These are phyloP conservation scores for Tylopilus subfusipes DNA, from an alignment of 768 basidiomycete species.

Conservation along the genomic window DNA sequence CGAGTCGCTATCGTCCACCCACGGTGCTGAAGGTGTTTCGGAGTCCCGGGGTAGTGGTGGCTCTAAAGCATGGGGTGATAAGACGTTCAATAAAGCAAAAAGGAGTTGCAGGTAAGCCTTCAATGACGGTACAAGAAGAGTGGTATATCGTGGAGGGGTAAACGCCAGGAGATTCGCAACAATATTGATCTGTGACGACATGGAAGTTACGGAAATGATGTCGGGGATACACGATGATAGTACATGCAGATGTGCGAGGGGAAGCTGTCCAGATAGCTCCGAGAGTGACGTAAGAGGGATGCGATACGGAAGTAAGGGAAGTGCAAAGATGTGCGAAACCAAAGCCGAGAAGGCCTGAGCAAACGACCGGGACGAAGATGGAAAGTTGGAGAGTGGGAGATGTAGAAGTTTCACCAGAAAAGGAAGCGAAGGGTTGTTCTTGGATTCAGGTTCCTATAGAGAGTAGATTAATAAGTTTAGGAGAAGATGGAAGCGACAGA, in stretches of 20 bases:
- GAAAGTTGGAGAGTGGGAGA: constrained; percentile 19
- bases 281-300: constrained; percentile 61
- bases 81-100: constrained; percentile 44
- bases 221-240: constrained; percentile 28
- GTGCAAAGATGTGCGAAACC: constrained; percentile 56
- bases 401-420: constrained; percentile 27
- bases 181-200: constrained; percentile 49
- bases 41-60: constrained; percentile 31
- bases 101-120: constrained; percentile 53
- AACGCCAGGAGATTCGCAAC: constrained; percentile 71
- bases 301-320: constrained; percentile 78
- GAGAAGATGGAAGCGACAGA: constrained; percentile 33
- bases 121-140: constrained; percentile 44
- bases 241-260: constrained; percentile 42
- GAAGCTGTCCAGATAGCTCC: constrained; percentile 61
- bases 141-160: constrained; percentile 55
- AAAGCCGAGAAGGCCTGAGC: constrained; percentile 38
- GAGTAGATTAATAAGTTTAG: background rate
- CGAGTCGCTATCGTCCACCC: constrained; percentile 37
- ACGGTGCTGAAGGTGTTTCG: constrained; percentile 4
- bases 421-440: constrained; percentile 36
- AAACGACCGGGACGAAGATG: constrained; percentile 33
- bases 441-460: constrained; percentile 54
- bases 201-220: constrained; percentile 33
- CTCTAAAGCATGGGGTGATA: constrained; percentile 55